Evolutionary conservation across 352 stramenopile species (phyloP).

Genomic region (Pythium coloratum): DNA sequence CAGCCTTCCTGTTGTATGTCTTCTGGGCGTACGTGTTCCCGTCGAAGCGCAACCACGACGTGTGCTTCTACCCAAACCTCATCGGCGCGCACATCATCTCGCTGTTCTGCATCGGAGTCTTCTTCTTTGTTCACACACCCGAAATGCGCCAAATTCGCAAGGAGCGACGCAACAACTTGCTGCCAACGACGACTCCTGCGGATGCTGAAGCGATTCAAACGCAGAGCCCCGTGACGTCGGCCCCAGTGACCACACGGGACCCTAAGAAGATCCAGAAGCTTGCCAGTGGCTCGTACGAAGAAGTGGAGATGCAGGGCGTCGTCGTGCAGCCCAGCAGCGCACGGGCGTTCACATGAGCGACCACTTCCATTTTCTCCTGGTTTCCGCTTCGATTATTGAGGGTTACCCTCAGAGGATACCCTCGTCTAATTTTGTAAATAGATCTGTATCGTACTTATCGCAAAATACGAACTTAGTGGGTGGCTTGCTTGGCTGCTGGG

Average conservation of each 20-base stretch:
- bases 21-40: constrained; percentile 76
- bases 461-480: constrained; percentile 24
- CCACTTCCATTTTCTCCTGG: not conserved
- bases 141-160: constrained; percentile 42
- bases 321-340: constrained; percentile 12
- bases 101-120: constrained; percentile 79
- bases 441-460: constrained; percentile 15
- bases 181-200: constrained; percentile 3
- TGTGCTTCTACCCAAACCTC: constrained; percentile 78
- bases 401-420: constrained; percentile 12
- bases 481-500: constrained; percentile 19
- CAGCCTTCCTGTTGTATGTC: constrained; percentile 73
- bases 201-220: not conserved
- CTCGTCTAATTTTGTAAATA: constrained; percentile 32
- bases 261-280: constrained; percentile 30
- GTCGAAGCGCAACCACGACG: constrained; percentile 68
- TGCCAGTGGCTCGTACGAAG: constrained; percentile 30
- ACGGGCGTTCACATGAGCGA: constrained; percentile 22
- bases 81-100: constrained; percentile 77
- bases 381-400: not conserved
- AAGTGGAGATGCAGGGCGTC: constrained; percentile 22
- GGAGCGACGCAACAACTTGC: constrained; percentile 15
- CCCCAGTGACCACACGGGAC: constrained; percentile 22
- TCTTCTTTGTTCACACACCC: constrained; percentile 79
- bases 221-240: constrained; percentile 2